phyloP scores from a whole-genome alignment of 306 rosid species.

The Casuarina equisetifolia region DNA sequence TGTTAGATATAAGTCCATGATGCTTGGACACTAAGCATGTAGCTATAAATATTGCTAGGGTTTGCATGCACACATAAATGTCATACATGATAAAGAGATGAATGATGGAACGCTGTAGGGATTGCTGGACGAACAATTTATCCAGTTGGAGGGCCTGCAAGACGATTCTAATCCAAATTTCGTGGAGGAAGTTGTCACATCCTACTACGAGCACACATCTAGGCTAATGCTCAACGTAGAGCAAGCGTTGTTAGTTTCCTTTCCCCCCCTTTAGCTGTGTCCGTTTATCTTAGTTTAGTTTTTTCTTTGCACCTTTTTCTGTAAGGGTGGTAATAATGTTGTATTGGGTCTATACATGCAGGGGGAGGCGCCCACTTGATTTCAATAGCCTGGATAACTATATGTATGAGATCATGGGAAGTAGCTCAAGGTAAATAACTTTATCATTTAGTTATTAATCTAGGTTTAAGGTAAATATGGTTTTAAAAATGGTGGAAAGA shows the following conservation, averaged over 20 bases:
- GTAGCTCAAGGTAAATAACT: conserved; percentile 73
- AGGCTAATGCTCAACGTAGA: conserved; percentile 65
- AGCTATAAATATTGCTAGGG: not conserved
- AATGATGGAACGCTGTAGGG: conserved; percentile 44
- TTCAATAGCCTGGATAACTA: conserved; percentile 60
- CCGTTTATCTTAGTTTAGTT: not conserved
- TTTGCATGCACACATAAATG: not conserved
- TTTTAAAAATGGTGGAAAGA: not conserved
- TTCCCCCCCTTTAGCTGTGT: conserved; percentile 2
- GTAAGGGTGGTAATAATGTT: not conserved
- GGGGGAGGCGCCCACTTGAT: conserved; percentile 61
- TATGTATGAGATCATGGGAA: conserved; percentile 88
- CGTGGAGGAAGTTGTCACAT: conserved; percentile 83
- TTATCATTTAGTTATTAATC: too few relatives aligned
- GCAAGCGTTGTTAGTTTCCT: conserved; percentile 56
- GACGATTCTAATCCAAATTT: conserved; percentile 86
- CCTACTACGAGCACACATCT: conserved; percentile 68
- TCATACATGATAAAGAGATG: not conserved
- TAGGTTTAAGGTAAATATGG: not conserved
- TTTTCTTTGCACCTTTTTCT: not conserved
- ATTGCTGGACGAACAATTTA: conserved; percentile 78
- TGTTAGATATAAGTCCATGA: not conserved
- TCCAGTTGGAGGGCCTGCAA: conserved; percentile 77
- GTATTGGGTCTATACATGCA: conserved; percentile 25
- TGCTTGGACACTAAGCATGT: not conserved